Conservation (phyloP, 2,329 filamentous ascomycete genomes). For the Microcyclosporella mali region DNA sequence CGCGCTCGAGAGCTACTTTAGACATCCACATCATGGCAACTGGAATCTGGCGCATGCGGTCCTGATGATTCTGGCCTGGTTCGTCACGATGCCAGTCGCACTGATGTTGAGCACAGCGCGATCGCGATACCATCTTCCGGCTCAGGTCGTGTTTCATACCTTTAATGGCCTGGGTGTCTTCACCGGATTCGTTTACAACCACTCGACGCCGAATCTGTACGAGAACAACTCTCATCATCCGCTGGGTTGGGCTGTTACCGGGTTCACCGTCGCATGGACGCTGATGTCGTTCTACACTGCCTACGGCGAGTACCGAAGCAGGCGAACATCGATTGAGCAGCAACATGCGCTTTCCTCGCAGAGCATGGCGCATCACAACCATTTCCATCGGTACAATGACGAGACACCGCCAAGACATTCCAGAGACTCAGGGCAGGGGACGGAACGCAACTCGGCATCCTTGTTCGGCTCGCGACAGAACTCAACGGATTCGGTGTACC, state of each 20-base stretch:
- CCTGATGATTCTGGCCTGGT: constrained; percentile 66
- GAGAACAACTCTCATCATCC: constrained; percentile 82
- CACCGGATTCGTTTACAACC: constrained; percentile 66
- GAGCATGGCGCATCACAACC: constrained; percentile 28
- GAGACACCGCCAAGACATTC: constrained; percentile 32
- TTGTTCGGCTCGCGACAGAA: constrained; percentile 28
- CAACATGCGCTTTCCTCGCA: constrained; percentile 7
- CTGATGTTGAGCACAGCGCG: constrained; percentile 78
- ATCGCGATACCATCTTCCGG: constrained; percentile 64
- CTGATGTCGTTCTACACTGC: constrained; percentile 60
- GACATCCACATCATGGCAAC: constrained; percentile 46
- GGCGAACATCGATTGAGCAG: constrained; percentile 7
- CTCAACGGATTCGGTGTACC: constrained; percentile 25
- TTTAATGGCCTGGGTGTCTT: constrained; percentile 54
- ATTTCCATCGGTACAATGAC: constrained; percentile 19
- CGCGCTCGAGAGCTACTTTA: constrained; percentile 49
- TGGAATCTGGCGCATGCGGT: constrained; percentile 63
- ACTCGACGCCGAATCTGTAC: constrained; percentile 77
- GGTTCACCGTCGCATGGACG: constrained; percentile 64
- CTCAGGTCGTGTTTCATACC: constrained; percentile 54
- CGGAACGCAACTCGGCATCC: constrained; percentile 22
- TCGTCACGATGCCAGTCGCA: constrained; percentile 67
- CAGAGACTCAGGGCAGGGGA: constrained; percentile 34
- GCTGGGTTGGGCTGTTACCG: constrained; percentile 77
- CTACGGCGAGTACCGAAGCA: constrained; percentile 34